Evolutionary conservation across 306 rosid species (phyloP).

Genomic region (Gleditsia sinensis): DNA sequence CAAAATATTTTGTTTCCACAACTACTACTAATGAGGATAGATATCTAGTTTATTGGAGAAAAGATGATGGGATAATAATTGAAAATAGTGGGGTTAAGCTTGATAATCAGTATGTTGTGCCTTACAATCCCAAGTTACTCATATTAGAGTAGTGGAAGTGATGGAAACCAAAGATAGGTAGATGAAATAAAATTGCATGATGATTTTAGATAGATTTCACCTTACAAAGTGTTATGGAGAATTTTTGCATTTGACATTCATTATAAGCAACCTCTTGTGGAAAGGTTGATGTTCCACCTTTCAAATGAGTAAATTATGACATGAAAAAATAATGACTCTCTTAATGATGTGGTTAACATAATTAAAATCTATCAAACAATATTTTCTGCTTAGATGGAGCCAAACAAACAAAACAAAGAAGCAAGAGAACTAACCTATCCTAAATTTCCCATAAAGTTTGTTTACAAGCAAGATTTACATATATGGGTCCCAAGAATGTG

Average conservation of each 20-base stretch:
- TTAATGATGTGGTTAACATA: too few relatives aligned
- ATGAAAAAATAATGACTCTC: neutral
- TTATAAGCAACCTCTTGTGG: neutral
- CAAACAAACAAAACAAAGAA: too few relatives aligned
- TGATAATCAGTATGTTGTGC: neutral
- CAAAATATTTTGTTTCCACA: neutral
- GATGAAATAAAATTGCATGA: neutral
- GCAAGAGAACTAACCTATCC: too few relatives aligned
- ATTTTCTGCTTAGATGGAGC: too few relatives aligned
- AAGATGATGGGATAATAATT: neutral
- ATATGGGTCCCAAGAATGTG: too few relatives aligned
- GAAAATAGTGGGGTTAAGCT: neutral
- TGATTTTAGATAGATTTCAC: neutral
- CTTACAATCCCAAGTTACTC: neutral
- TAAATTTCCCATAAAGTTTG: too few relatives aligned
- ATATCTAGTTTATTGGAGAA: neutral
- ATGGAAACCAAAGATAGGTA: too few relatives aligned
- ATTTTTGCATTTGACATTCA: neutral
- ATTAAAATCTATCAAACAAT: too few relatives aligned
- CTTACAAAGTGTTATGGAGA: neutral
- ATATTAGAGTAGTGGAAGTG: neutral
- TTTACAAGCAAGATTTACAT: too few relatives aligned
- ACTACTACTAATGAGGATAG: neutral
- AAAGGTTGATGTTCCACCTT: neutral
- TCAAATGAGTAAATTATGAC: neutral